Evolutionary conservation across 306 rosid genomes (phyloP).

Genomic region (Lathyrus tuberosus): DNA sequence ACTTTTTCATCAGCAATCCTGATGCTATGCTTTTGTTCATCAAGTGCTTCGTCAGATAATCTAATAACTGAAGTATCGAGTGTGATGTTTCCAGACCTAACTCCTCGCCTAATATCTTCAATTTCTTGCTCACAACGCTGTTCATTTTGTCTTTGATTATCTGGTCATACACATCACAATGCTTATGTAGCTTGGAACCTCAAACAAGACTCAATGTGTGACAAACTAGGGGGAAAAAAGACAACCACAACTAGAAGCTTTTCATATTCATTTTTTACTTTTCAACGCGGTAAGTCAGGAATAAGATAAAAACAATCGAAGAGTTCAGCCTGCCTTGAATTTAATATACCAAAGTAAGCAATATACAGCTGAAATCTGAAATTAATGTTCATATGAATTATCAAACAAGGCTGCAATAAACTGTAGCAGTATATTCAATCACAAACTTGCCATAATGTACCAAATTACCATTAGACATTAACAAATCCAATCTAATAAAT

Average conservation of each 20-base stretch:
- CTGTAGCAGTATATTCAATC: not conserved
- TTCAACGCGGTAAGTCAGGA: constrained; percentile 23
- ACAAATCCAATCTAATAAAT: too few species aligned
- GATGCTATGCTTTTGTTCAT: constrained; percentile 95
- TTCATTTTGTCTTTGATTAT: constrained; percentile 81
- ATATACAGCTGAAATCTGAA: not conserved
- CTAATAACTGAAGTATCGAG: constrained; percentile 64
- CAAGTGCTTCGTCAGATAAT: constrained; percentile 93
- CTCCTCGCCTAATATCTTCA: constrained; percentile 75
- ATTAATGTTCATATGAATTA: too few species aligned
- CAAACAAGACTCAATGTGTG: constrained; percentile 17
- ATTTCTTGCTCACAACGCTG: constrained; percentile 90
- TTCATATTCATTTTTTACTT: not conserved
- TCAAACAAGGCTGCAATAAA: too few species aligned
- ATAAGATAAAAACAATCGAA: constrained; percentile 17
- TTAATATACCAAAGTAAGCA: constrained; percentile 20
- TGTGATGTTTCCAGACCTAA: constrained; percentile 73
- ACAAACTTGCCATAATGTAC: not conserved
- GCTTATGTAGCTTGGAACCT: constrained; percentile 22
- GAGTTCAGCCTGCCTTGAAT: constrained; percentile 6
- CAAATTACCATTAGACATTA: constrained; percentile 13
- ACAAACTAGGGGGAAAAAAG: constrained; percentile 13
- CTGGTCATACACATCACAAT: constrained; percentile 51
- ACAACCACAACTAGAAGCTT: not conserved
- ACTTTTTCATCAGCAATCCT: constrained; percentile 95